phyloP scores from a whole-genome alignment of 345 rosid genomes.

The Brassica rapa region DNA sequence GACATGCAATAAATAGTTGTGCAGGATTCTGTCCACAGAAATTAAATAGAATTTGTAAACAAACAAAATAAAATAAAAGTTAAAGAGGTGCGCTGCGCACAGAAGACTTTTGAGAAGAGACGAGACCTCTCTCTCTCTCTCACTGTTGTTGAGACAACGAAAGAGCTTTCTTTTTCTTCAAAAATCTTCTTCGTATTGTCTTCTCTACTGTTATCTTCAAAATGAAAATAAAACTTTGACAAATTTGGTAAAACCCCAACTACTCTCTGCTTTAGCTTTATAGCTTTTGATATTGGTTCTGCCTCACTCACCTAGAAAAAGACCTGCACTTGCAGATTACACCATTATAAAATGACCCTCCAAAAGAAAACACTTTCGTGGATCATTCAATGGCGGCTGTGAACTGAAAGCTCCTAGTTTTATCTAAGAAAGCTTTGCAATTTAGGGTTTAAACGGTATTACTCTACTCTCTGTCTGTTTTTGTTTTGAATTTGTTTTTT shows the following conservation, averaged over 20 bases:
- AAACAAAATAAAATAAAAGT: not conserved
- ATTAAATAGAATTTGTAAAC: not conserved
- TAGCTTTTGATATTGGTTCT: slow-evolving; percentile 41
- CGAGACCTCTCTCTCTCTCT: slow-evolving; percentile 2
- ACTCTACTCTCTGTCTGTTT: slow-evolving; percentile 15
- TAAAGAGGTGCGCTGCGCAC: slow-evolving; percentile 7
- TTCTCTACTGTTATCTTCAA: slow-evolving; percentile 3
- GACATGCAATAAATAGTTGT: slow-evolving; percentile 34
- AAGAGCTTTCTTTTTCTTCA: slow-evolving; percentile 47
- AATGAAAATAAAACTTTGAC: slow-evolving; percentile 21
- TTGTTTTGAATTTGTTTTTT: not conserved
- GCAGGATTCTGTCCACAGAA: slow-evolving; percentile 27
- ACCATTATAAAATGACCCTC: slow-evolving; percentile 3
- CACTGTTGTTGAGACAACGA: slow-evolving; percentile 43
- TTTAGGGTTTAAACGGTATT: slow-evolving; percentile 2
- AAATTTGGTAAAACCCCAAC: slow-evolving; percentile 12
- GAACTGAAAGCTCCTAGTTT: slow-evolving; percentile 29
- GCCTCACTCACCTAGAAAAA: slow-evolving; percentile 36
- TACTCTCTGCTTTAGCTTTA: slow-evolving; percentile 28
- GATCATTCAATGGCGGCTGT: slow-evolving; percentile 18
- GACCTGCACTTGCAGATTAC: slow-evolving; percentile 24
- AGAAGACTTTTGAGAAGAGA: slow-evolving; percentile 25
- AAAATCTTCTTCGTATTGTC: not conserved
- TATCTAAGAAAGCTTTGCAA: slow-evolving; percentile 10
- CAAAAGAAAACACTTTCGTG: not conserved